phyloP scores from a whole-genome alignment of 768 basidiomycete genomes.

The Tubosaeta sp. region DNA sequence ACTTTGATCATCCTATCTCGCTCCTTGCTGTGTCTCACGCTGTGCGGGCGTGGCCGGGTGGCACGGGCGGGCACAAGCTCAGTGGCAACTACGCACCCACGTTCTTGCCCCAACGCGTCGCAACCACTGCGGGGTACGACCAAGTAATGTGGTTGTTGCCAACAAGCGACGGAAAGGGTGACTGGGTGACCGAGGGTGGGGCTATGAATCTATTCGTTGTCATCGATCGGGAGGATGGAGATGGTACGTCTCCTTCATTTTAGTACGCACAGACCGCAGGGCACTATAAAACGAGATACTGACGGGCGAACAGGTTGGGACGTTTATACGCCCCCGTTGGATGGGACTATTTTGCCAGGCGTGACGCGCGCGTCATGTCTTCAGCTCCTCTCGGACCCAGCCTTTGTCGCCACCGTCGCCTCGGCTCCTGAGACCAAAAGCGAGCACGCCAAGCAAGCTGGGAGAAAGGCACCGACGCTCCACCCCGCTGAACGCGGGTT shows the following conservation, averaged over 20 bases:
- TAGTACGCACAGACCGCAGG: background rate
- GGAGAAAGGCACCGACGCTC: constrained; percentile 21
- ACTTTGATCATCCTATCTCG: constrained; percentile 50
- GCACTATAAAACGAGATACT: background rate
- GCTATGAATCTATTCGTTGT: constrained; percentile 82
- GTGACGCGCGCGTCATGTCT: constrained; percentile 88
- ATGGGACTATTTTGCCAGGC: constrained; percentile 90
- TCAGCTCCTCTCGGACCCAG: constrained; percentile 61
- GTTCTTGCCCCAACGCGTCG: constrained; percentile 61
- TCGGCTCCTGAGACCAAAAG: background rate
- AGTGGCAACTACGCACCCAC: constrained; percentile 62
- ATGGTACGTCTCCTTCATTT: constrained; percentile 30
- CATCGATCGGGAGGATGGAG: constrained; percentile 52
- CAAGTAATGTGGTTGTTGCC: constrained; percentile 73
- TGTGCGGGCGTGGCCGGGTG: constrained; percentile 81
- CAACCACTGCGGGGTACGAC: constrained; percentile 63
- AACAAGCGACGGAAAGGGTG: constrained; percentile 43
- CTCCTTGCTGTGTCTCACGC: constrained; percentile 64
- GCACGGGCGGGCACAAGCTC: constrained; percentile 60
- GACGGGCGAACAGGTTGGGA: constrained; percentile 54
- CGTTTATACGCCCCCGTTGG: constrained; percentile 83
- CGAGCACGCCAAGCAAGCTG: background rate
- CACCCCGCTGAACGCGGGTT: constrained; percentile 54
- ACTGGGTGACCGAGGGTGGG: constrained; percentile 55
- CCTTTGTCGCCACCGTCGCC: constrained; percentile 28